Base-by-base conservation (phyloP, 441 rosid species). In the Bocquillonia castaneifolia region DNA sequence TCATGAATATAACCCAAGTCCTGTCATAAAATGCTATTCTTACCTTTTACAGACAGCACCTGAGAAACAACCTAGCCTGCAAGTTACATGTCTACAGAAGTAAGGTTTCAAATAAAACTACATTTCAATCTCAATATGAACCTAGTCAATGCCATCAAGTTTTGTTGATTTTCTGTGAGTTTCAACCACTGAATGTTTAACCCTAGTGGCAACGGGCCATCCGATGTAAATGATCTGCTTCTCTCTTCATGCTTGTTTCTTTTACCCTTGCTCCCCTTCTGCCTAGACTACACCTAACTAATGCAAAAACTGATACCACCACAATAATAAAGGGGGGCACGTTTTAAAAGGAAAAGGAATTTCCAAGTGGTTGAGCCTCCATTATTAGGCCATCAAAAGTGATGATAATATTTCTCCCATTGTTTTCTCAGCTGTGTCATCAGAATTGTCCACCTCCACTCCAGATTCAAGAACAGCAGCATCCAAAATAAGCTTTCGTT, bases 401-500 rank as follows among this genome's bases (percentile, higher is more conserved):
- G 97, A 85, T 26, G 98, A 85, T n/a, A 94, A 78, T 77, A 90
- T 92, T 79, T 92, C 91, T 68, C 99, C 97, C 97, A 92, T 90
- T 1, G 96, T 92, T 84, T 79, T 86, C 78, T 89, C 93, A 7
- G 90, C 62, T 9, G 82, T 75, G 65, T 81, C 82, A 34, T 86
- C 84, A 55, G 79, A 82, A 39, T 87, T 65, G 55, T 83, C 88
- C 57, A 87, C 82, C 74, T 81, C 86, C 45, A 87, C 53, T n/a
- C 88, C 97, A 0, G 93, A 80, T 78, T 92, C 93, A 0, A 94
- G 88, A 65, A 92, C 94, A 1, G 99, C 97, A 68, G 97, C 97
- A 79, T 88, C 98, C 73, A 94, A 79, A 26, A 76, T 78, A 42
- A 90, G 84, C 77, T 94, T 94, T 71, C 96, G 71, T 76, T 92